phyloP scores from a whole-genome alignment of 441 rosid genomes.

The Pelargonium fulgidum region DNA sequence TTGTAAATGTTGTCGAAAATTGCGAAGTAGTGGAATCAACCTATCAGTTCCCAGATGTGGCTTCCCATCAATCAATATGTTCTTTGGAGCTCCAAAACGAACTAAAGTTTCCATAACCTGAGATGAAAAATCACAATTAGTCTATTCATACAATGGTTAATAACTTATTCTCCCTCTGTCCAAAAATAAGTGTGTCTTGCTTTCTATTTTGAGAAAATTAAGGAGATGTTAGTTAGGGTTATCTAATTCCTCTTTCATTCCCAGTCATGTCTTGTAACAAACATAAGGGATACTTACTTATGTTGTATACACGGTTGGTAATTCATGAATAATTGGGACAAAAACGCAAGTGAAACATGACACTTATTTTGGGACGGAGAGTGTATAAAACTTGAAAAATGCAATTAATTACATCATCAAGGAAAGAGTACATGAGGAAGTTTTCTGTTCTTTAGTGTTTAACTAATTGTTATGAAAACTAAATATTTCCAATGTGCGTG shows the following conservation, averaged over 20 bases:
- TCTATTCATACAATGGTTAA: conserved; percentile 6
- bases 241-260: no score
- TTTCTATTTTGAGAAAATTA: no score
- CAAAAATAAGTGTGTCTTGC: no score
- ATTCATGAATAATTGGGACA: no score
- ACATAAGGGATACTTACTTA: no score
- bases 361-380: no score
- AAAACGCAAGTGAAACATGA: background rate
- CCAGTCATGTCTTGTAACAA: no score
- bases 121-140: conserved; percentile 18
- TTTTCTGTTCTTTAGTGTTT: conserved; percentile 2
- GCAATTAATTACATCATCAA: background rate
- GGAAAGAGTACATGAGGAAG: background rate
- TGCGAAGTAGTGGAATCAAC: conserved; percentile 71
- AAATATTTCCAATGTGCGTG: background rate
- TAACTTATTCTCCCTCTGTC: background rate
- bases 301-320: no score
- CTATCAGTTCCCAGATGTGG: conserved; percentile 95
- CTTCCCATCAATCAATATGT: conserved; percentile 76
- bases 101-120: conserved; percentile 89
- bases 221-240: no score
- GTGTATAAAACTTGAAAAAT: background rate
- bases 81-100: conserved; percentile 84
- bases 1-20: conserved; percentile 75
- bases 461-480: background rate